A percentile compares a stretch with the other conserved stretches of the same genome.
Evolutionary conservation across 2,329 filamentous ascomycete genomes (phyloP).

Genomic region (Aschersonia sp.): DNA sequence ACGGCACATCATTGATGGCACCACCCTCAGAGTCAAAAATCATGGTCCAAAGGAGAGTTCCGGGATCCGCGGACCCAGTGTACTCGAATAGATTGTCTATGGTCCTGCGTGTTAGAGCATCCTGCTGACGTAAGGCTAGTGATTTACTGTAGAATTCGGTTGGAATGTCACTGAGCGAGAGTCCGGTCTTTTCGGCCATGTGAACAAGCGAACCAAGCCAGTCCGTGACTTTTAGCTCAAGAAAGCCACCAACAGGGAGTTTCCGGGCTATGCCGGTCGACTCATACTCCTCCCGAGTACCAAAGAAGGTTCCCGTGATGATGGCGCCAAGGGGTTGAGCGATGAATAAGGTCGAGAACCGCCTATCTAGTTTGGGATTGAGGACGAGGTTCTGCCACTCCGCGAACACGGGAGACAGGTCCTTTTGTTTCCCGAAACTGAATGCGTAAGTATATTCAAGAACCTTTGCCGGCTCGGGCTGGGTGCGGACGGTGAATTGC

Average conservation of each 20-base stretch:
- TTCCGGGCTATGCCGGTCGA: constrained; percentile 30
- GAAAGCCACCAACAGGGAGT: constrained; percentile 25
- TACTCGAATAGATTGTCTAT: constrained; percentile 38
- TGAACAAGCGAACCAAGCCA: constrained; percentile 46
- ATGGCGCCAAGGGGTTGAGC: constrained; percentile 36
- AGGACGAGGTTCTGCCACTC: constrained; percentile 43
- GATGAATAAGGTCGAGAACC: constrained; percentile 42
- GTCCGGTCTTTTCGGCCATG: constrained; percentile 31
- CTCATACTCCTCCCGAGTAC: constrained; percentile 39
- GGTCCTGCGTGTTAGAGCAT: constrained; percentile 28
- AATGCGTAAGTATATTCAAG: constrained; percentile 45
- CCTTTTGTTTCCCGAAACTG: constrained; percentile 28
- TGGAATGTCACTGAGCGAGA: constrained; percentile 31
- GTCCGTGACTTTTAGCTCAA: constrained; percentile 37
- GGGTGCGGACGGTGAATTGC: constrained; percentile 39
- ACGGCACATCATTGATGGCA: constrained; percentile 38
- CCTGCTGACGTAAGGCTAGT: constrained; percentile 33
- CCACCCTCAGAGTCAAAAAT: constrained; percentile 50
- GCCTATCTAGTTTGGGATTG: constrained; percentile 39
- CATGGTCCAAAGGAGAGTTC: constrained; percentile 42
- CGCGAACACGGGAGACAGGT: constrained; percentile 34
- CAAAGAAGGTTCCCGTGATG: constrained; percentile 48
- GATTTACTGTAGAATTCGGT: constrained; percentile 43
- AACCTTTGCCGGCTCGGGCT: constrained; percentile 37
- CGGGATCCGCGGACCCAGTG: constrained; percentile 31